phyloP scores from a whole-genome alignment of 2,329 filamentous ascomycete genomes.

The Scytalidium sp. region DNA sequence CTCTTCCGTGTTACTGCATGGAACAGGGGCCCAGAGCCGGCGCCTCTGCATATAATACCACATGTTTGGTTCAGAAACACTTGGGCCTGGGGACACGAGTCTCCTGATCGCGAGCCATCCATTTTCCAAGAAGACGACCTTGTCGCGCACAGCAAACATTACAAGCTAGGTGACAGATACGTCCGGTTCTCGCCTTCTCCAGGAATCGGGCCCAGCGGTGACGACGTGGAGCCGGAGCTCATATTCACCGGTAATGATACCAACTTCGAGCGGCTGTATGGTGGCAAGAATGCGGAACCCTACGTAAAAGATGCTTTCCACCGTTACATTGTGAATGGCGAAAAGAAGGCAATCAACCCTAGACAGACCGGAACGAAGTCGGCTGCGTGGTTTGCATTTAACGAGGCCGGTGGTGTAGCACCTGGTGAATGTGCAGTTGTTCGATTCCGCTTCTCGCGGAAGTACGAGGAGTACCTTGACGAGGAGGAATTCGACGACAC shows the following conservation, averaged over 20 bases:
- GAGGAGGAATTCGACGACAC: constrained; percentile 91
- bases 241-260: constrained; percentile 97
- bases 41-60: constrained; percentile 88
- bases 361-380: constrained; percentile 79
- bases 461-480: constrained; percentile 75
- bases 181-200: constrained; percentile 87
- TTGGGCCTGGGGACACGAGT: constrained; percentile 89
- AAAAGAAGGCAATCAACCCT: constrained; percentile 81
- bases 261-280: constrained; percentile 76
- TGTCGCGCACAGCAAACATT: constrained; percentile 73
- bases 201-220: constrained; percentile 71
- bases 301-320: constrained; percentile 98
- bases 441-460: constrained; percentile 81
- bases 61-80: constrained; percentile 98
- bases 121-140: constrained; percentile 65
- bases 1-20: constrained; percentile 94
- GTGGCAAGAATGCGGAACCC: constrained; percentile 71
- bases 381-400: constrained; percentile 89
- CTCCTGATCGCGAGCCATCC: constrained; percentile 73
- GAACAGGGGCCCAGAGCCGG: constrained; percentile 88
- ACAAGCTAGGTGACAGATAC: constrained; percentile 78
- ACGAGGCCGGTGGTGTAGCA: constrained; percentile 80
- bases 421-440: constrained; percentile 95
- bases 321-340: constrained; percentile 75
- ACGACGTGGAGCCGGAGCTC: constrained; percentile 81